These are phyloP conservation scores for Boletus sensibilis DNA, from an alignment of 768 basidiomycete species.

Conservation along the genomic window DNA sequence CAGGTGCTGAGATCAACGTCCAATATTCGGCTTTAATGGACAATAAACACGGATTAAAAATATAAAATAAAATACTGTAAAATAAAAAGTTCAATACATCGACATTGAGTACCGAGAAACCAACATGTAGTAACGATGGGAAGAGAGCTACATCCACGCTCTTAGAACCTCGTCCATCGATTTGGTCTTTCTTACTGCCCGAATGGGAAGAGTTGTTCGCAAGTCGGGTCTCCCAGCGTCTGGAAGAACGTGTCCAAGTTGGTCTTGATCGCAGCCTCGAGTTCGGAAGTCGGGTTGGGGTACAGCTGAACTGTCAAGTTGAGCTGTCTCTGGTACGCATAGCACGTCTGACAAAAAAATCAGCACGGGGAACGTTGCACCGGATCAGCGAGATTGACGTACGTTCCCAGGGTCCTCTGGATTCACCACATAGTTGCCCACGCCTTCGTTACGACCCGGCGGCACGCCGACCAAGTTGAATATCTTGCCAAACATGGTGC, in stretches of 20 bases:
- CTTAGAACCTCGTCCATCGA: too few relatives aligned
- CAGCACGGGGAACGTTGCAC: not conserved
- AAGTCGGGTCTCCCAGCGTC: conserved; percentile 6
- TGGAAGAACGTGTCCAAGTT: conserved; percentile 19
- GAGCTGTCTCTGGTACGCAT: conserved; percentile 18
- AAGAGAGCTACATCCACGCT: not conserved
- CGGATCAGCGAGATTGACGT: not conserved
- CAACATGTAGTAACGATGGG: not conserved
- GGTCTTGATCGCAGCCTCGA: conserved; percentile 22
- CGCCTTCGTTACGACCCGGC: conserved; percentile 21
- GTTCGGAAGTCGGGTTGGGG: conserved; percentile 20
- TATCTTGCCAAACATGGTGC: conserved; percentile 2
- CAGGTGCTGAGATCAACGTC: not conserved
- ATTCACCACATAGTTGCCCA: conserved; percentile 17
- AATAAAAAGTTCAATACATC: too few relatives aligned
- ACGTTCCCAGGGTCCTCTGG: conserved; percentile 15
- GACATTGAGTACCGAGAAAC: not conserved
- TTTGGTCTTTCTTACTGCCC: conserved; percentile 4
- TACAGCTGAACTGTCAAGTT: conserved; percentile 22
- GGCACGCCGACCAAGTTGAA: not conserved
- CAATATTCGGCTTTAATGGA: too few relatives aligned
- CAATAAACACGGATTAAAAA: too few relatives aligned
- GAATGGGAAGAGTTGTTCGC: conserved; percentile 18
- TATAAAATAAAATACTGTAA: too few relatives aligned
- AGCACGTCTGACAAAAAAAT: conserved; percentile 14